Conservation (phyloP, 306 rosid species). For the Pyrus communis region DNA sequence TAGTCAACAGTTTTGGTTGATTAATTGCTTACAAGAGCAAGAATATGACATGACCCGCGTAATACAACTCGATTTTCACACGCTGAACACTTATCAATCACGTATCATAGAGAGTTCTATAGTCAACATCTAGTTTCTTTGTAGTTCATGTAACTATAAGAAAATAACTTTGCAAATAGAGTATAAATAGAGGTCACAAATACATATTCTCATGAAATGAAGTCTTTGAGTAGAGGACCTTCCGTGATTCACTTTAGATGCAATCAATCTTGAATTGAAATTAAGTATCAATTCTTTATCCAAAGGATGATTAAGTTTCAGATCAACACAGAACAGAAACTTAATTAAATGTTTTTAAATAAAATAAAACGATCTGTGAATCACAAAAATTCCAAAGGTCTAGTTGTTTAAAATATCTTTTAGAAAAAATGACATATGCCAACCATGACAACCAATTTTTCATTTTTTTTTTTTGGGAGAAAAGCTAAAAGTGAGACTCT, state of each 20-base stretch:
- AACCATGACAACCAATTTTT: too few species aligned
- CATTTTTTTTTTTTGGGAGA: too few species aligned
- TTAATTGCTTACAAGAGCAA: too few species aligned
- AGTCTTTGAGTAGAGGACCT: neutral
- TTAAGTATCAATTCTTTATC: too few species aligned
- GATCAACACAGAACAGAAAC: neutral
- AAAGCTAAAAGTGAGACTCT: too few species aligned
- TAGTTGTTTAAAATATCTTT: neutral
- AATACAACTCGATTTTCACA: too few species aligned
- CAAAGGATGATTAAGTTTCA: neutral
- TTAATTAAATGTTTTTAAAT: too few species aligned
- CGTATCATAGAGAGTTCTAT: too few species aligned
- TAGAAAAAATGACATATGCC: neutral
- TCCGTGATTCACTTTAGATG: neutral
- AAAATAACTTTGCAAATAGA: neutral
- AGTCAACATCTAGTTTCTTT: neutral
- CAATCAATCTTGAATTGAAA: neutral
- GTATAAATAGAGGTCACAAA: neutral
- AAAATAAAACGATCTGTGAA: neutral
- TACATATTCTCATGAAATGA: neutral
- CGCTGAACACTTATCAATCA: too few species aligned
- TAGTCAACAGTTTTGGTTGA: too few species aligned
- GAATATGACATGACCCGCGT: too few species aligned
- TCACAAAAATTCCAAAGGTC: neutral
- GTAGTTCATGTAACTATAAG: neutral